Percentiles rank a stretch among this genome's conserved stretches.
Conservation (phyloP, 495 filamentous ascomycete genomes). For the Massariosphaeria phaeospora region DNA sequence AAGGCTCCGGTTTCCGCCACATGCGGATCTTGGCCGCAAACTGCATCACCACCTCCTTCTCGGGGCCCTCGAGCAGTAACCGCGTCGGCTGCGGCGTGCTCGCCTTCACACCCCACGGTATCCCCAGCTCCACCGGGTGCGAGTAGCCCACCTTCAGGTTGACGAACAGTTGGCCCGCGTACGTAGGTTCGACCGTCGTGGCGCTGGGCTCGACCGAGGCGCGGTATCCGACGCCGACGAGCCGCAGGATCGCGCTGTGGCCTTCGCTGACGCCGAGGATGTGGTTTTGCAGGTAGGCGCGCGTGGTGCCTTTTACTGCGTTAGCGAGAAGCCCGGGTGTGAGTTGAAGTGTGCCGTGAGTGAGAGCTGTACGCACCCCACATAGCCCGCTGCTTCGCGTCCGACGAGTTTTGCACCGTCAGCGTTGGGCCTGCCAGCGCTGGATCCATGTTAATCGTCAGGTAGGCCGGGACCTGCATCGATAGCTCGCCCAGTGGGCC, state of each 20-base stretch:
- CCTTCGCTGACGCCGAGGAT: constrained; percentile 93
- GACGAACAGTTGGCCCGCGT: constrained; percentile 79
- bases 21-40: constrained; percentile 83
- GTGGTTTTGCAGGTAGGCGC: constrained; percentile 82
- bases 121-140: constrained; percentile 82
- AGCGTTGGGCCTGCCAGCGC: constrained; percentile 57
- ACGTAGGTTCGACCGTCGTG: constrained; percentile 60
- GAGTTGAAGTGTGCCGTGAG: neutral
- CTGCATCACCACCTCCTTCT: constrained; percentile 78
- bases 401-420: constrained; percentile 56
- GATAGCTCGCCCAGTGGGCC: constrained; percentile 74
- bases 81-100: constrained; percentile 90
- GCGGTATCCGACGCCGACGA: constrained; percentile 95
- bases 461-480: constrained; percentile 65
- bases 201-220: constrained; percentile 75
- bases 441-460: constrained; percentile 63
- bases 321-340: constrained; percentile 17
- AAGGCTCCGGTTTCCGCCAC: constrained; percentile 92
- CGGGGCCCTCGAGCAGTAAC: constrained; percentile 79
- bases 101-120: constrained; percentile 79
- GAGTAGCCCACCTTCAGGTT: constrained; percentile 92
- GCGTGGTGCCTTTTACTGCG: constrained; percentile 65
- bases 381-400: constrained; percentile 84
- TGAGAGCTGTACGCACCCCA: constrained; percentile 70
- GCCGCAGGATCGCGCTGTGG: constrained; percentile 82